Evolutionary conservation across 139 green algal species (phyloP).

Genomic region (Choricystis sp.): DNA sequence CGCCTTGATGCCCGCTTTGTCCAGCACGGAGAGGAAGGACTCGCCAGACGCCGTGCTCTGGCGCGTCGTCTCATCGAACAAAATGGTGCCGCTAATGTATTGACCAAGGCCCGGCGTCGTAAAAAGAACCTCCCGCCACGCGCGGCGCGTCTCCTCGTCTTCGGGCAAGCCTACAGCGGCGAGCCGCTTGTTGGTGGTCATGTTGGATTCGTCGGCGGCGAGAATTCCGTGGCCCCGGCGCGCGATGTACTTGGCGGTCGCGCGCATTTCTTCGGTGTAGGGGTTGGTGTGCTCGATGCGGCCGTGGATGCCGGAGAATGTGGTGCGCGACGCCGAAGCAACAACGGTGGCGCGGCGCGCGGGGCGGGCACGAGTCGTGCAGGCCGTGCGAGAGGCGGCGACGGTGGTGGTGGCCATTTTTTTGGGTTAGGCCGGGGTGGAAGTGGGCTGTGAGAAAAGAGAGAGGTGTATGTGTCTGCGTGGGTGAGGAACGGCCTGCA

Average conservation of each 20-base stretch:
- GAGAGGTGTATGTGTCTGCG: no score
- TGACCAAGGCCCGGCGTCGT: constrained; percentile 66
- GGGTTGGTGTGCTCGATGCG: constrained; percentile 18
- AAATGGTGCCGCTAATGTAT: constrained; percentile 82
- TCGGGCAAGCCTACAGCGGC: constrained; percentile 65
- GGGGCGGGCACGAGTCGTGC: background rate
- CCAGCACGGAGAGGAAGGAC: constrained; percentile 53
- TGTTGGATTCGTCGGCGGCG: constrained; percentile 71
- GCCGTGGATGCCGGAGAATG: background rate
- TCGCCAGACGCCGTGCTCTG: constrained; percentile 32
- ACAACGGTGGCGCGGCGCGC: background rate
- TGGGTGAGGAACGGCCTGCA: no score
- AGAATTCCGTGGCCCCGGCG: constrained; percentile 23
- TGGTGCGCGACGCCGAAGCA: background rate
- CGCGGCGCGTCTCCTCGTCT: constrained; percentile 61
- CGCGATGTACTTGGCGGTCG: constrained; percentile 52
- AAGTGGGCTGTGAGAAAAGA: no score
- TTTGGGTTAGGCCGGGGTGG: no score
- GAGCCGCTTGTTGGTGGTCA: constrained; percentile 72
- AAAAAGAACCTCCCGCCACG: constrained; percentile 68
- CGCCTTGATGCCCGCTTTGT: constrained; percentile 40
- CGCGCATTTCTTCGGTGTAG: constrained; percentile 45
- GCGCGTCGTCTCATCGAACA: constrained; percentile 95
- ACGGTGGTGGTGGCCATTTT: background rate
- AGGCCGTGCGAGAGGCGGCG: no score